A percentile compares a stretch with the other conserved stretches of the same genome.
Conservation (phyloP, 148 eudicot species). For the Cornus kousa region DNA sequence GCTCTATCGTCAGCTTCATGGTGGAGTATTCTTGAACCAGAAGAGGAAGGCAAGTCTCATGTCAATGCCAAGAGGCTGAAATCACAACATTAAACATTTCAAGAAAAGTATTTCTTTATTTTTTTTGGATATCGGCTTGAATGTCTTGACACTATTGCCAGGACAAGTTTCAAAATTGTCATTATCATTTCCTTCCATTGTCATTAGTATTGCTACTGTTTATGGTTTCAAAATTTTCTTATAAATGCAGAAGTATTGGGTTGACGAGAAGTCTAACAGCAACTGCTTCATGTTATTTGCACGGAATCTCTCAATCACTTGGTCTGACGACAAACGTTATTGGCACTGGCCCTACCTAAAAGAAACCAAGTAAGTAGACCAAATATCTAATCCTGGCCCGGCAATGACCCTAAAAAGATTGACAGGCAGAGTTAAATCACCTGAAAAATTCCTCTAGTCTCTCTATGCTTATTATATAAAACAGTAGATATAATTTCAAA, state of each 20-base stretch:
- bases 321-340: constrained; percentile 47
- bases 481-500: too few species aligned
- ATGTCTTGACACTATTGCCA: too few species aligned
- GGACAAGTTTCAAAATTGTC: not conserved
- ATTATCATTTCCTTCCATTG: not conserved
- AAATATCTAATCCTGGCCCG: not conserved
- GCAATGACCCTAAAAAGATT: too few species aligned
- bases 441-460: too few species aligned
- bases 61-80: not conserved
- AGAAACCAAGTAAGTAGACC: constrained; percentile 42
- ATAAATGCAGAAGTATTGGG: constrained; percentile 60
- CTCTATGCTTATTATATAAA: too few species aligned
- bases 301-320: constrained; percentile 50
- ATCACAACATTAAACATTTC: too few species aligned
- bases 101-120: too few species aligned
- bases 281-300: constrained; percentile 70
- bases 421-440: too few species aligned
- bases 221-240: not conserved
- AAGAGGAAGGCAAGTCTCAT: constrained; percentile 37
- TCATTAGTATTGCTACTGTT: too few species aligned
- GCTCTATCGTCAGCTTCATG: constrained; percentile 33
- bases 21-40: constrained; percentile 53
- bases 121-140: too few species aligned
- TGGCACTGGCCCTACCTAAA: constrained; percentile 52
- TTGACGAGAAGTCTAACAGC: constrained; percentile 42